Evolutionary conservation across 495 filamentous ascomycete genomes (phyloP), one percentile per base, ranked within the genome.

Genomic region (Corynascus novoguineensis): DNA sequence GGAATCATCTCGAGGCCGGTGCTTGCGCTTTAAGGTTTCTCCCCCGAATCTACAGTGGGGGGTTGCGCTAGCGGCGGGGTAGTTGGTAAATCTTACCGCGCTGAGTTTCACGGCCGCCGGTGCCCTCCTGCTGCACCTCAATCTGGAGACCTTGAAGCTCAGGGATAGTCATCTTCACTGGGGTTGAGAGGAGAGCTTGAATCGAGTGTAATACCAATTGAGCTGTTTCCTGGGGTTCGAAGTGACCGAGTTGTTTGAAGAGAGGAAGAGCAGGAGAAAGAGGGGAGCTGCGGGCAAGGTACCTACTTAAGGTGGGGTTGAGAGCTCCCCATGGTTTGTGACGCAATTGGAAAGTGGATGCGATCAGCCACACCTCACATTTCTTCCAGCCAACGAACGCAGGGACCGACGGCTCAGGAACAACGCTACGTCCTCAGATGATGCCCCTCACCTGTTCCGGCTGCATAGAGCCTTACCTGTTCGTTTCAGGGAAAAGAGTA

Each of bases 111-210:
- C 51, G 58, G 54, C 19, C 47, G 49, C 68, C 68, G 9, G 34
- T 14, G 47, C 68, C 68, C 34, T 64, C 54, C 1, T 17, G 29
- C 32, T 37, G 35, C 28, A 66, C 62, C 59, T 62, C 62, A 27
- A 71, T 53, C 57, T 61, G 12, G n/a, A 71, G 66, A 46, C 66
- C 68, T 0, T 55, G 42, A 52, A 69, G 24, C 53, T 67, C 17
- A 32, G 68, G 68, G 51, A 71, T 53, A 29, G 62, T 60, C 68
- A 71, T 70, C 47, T 60, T 70, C 56, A 40, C 37, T 41, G 59
- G 46, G n/a, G 27, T 38, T 38, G 25, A 24, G 22, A 31, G 44
- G 25, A 24, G 22, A 31, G 34, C 28, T 50, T 53, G 24, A 35
- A 24, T 22, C 17, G 1, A 11, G 38, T 8, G 19, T 4, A 53